Evolutionary conservation across 225 moss, liverwort and hornwort species (phyloP).

Genomic region (Pseudisothecium myosuroides): DNA sequence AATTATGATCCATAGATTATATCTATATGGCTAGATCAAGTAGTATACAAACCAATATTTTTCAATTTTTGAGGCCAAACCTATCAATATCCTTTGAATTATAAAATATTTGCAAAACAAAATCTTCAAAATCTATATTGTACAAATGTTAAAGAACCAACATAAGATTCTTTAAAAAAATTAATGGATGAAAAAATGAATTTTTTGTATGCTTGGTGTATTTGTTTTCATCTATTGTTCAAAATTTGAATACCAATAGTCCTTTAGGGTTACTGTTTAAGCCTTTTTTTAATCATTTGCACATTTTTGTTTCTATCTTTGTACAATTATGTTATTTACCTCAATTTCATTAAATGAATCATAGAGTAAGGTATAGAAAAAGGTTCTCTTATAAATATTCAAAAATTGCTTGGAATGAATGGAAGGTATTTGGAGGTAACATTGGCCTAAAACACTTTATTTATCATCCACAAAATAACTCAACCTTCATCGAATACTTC

Average conservation of each 20-base stretch:
- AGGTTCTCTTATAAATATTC: background rate
- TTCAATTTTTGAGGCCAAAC: background rate
- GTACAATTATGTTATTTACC: background rate
- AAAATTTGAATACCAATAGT: background rate
- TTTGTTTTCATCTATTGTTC: background rate
- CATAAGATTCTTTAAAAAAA: background rate
- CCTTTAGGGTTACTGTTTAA: background rate
- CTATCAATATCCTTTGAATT: background rate
- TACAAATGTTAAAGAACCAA: background rate
- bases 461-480: background rate
- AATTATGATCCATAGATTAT: background rate
- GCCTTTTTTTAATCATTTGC: background rate
- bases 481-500: background rate
- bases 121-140: rapidly evolving
- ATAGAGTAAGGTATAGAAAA: background rate
- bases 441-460: background rate
- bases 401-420: background rate
- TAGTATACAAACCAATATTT: background rate
- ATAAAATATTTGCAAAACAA: background rate
- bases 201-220: background rate
- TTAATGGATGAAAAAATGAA: background rate
- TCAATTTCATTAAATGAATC: background rate
- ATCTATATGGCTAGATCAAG: background rate
- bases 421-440: background rate
- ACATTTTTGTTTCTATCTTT: background rate